These are phyloP conservation scores for Fusarium annulatum DNA, from an alignment of 2,329 filamentous ascomycete genomes.

Conservation along the genomic window DNA sequence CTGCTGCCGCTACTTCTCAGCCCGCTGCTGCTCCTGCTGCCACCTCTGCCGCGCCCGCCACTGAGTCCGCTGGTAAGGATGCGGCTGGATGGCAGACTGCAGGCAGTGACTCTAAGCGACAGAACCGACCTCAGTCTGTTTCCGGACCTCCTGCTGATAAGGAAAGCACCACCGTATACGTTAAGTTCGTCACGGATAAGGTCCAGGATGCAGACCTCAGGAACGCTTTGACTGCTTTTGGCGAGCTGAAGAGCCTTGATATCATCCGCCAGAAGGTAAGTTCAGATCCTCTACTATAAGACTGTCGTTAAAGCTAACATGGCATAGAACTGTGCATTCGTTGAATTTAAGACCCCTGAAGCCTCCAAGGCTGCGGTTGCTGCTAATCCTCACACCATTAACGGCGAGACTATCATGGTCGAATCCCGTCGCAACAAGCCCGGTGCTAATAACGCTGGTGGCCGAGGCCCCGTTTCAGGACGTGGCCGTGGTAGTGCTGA, in stretches of 20 bases:
- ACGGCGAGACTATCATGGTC: slow-evolving; percentile 83
- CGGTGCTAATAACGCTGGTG: slow-evolving; percentile 74
- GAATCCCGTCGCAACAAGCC: slow-evolving; percentile 88
- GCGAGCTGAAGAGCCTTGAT: slow-evolving; percentile 78
- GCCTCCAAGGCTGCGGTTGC: slow-evolving; percentile 85
- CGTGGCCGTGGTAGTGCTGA: slow-evolving; percentile 77
- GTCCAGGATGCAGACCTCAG: slow-evolving; percentile 80
- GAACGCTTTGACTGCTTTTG: slow-evolving; percentile 76
- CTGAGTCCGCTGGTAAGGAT: slow-evolving; percentile 63
- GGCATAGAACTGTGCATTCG: slow-evolving; percentile 90
- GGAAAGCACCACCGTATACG: slow-evolving; percentile 84
- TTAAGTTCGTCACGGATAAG: slow-evolving; percentile 95
- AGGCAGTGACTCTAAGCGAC: slow-evolving; percentile 84
- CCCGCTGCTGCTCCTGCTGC: slow-evolving; percentile 54
- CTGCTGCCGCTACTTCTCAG: slow-evolving; percentile 47
- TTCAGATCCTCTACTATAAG: slow-evolving; percentile 3
- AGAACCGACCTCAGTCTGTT: slow-evolving; percentile 77
- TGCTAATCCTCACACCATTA: slow-evolving; percentile 87
- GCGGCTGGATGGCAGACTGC: slow-evolving; percentile 82
- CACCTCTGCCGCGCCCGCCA: slow-evolving; percentile 51
- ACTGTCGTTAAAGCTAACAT: slow-evolving; percentile 24
- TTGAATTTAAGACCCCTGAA: slow-evolving; percentile 86
- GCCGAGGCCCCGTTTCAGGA: slow-evolving; percentile 69
- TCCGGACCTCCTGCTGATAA: slow-evolving; percentile 72
- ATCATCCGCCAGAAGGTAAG: slow-evolving; percentile 85